These are phyloP conservation scores for Cytospora paraplurivora DNA, from an alignment of 2,329 filamentous ascomycete species.

Conservation along the genomic window DNA sequence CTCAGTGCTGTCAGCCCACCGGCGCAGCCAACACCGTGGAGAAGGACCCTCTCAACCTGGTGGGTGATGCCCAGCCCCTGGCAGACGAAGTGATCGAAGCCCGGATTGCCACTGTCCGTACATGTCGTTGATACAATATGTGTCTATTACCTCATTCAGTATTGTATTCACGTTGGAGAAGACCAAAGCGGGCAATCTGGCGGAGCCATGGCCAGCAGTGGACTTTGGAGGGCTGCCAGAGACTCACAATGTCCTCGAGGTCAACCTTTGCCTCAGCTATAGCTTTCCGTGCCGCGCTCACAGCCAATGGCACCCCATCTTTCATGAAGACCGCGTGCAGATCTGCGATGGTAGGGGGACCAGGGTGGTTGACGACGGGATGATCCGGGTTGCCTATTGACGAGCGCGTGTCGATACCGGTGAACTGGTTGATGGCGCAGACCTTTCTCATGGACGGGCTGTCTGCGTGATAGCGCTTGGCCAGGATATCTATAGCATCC, in stretches of 20 bases:
- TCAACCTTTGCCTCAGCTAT: conserved; percentile 56
- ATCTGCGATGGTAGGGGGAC: conserved; percentile 56
- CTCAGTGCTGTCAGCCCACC: conserved; percentile 64
- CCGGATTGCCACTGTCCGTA: conserved; percentile 69
- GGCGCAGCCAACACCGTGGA: conserved; percentile 68
- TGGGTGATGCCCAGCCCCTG: conserved; percentile 59
- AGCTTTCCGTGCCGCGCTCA: conserved; percentile 57
- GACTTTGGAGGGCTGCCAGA: neutral
- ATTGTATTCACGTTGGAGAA: neutral
- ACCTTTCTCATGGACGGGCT: conserved; percentile 64
- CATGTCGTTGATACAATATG: conserved; percentile 70
- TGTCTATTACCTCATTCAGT: conserved; percentile 41
- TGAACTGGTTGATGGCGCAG: conserved; percentile 63
- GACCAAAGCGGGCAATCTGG: neutral
- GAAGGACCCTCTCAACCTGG: conserved; percentile 63
- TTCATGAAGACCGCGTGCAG: conserved; percentile 58
- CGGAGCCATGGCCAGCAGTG: neutral
- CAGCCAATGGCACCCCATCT: conserved; percentile 60
- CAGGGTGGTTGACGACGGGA: conserved; percentile 59
- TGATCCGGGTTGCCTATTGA: conserved; percentile 64
- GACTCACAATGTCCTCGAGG: conserved; percentile 47
- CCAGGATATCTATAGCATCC: conserved; percentile 53
- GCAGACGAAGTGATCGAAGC: conserved; percentile 67
- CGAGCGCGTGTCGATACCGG: conserved; percentile 62
- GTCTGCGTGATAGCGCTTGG: conserved; percentile 60